Evolutionary conservation across 1,139 yeast genomes (phyloP), one percentile per base, ranked within the genome.

Genomic region (Pichia sp.): DNA sequence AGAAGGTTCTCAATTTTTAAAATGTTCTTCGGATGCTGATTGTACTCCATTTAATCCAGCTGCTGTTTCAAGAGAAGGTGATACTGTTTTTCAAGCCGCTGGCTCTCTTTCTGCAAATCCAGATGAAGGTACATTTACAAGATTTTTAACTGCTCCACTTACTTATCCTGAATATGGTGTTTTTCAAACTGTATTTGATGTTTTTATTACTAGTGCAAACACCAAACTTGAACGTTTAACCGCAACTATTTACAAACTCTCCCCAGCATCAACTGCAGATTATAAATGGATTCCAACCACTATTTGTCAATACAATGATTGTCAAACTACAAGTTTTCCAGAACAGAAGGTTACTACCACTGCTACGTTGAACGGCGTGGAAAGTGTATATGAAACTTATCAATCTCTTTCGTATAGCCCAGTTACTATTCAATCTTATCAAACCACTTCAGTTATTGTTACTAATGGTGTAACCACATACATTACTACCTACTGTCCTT

Each of bases 401-500:
- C 13, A 31, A 3, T 8, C 40, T 1, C 26, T 47, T 23, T 25
- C 41, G 8, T 32, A 15, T 19, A 41, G 31, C 5, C 31, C 44
- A 14, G 25, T 33, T 1, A 13, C 37, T n/a, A 25, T 46, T 21
- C 49, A 43, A 18, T 40, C 38, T 9, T 37, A 32, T 27, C 37
- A 14, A 21, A 42, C 46, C 6, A 30, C 43, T 13, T 28, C 38
- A 9, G 32, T 19, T 7, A 15, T 34, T 9, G 42, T 35, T n/a
- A 38, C 41, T 6, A 43, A 49, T 40, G 58, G 56, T 23, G 36
- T 33, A 7, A 43, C 40, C 11, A 42, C 44, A 14, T 35, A 31
- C 16, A 37, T 50, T 28, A 43, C 46, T 5, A 55, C 57, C 9
- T 50, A 48, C 33, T 48, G 49, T 31, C 56, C 58, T 11, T 30